Evolutionary conservation across 2,329 filamentous ascomycete species (phyloP).

Genomic region (Penicillium expansum): DNA sequence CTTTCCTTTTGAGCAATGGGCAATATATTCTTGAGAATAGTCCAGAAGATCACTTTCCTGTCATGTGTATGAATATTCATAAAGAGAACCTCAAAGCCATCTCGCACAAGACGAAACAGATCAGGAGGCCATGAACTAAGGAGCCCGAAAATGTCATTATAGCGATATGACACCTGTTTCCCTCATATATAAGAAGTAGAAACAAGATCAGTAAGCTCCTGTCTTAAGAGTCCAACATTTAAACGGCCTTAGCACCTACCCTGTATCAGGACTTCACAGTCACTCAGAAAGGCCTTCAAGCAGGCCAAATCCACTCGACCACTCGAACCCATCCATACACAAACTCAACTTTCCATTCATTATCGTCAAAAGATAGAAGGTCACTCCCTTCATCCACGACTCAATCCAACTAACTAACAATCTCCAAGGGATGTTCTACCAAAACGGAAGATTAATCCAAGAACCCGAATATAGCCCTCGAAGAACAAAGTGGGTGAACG

Average conservation of each 20-base stretch:
- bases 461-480: not conserved
- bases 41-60: not conserved
- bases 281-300: not conserved
- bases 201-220: not conserved
- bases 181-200: not conserved
- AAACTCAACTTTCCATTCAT: not conserved
- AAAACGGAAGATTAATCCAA: not conserved
- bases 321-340: not conserved
- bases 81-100: not conserved
- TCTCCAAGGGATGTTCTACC: conserved; percentile 1
- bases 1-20: not conserved
- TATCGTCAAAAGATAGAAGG: not conserved
- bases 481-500: not conserved
- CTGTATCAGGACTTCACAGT: not conserved
- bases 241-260: not conserved
- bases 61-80: not conserved
- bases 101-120: conserved; percentile 1
- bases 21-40: not conserved
- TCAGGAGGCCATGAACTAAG: not conserved
- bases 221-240: not conserved
- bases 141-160: not conserved
- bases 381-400: not conserved
- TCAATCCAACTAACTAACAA: not conserved
- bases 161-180: conserved; percentile 1
- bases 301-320: not conserved